Percentiles rank a stretch among this genome's conserved stretches.
Conservation (phyloP, 1,284 basidiomycete genomes). For the Cronartium quercuum region DNA sequence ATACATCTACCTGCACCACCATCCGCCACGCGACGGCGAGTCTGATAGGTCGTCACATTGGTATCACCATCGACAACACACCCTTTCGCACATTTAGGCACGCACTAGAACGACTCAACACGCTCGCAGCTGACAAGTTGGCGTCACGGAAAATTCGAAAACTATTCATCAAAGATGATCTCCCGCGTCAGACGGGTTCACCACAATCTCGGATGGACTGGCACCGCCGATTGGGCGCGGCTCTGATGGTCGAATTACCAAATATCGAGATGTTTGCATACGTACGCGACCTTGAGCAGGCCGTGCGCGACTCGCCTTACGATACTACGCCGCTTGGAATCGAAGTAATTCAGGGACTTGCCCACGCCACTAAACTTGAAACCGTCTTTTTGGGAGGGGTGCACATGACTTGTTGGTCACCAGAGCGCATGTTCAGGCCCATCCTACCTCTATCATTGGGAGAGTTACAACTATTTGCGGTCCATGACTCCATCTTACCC, state of each 20-base stretch:
- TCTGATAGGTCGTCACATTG: neutral
- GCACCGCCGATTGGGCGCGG: neutral
- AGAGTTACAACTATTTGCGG: constrained; percentile 6
- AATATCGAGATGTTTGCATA: constrained; percentile 4
- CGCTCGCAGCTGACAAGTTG: neutral
- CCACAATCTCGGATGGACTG: constrained; percentile 1
- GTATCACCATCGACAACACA: neutral
- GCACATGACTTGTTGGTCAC: neutral
- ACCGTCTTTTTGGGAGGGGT: constrained; percentile 9
- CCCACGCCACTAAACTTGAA: neutral
- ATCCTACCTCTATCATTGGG: neutral
- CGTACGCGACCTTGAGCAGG: neutral
- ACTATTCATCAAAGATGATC: neutral
- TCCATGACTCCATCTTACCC: constrained; percentile 8
- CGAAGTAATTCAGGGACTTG: neutral
- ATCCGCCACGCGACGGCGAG: neutral
- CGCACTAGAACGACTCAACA: neutral
- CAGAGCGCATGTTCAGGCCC: neutral
- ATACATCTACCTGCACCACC: neutral
- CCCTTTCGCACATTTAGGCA: neutral
- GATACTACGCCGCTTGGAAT: neutral
- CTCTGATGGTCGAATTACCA: neutral
- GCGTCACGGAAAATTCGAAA: neutral
- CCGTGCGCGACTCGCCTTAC: constrained; percentile 6
- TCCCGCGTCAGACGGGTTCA: neutral